Percentiles rank a stretch among this genome's conserved stretches.
phyloP scores from a whole-genome alignment of 2,329 filamentous ascomycete species.

The Aspergillus novoparasiticus region DNA sequence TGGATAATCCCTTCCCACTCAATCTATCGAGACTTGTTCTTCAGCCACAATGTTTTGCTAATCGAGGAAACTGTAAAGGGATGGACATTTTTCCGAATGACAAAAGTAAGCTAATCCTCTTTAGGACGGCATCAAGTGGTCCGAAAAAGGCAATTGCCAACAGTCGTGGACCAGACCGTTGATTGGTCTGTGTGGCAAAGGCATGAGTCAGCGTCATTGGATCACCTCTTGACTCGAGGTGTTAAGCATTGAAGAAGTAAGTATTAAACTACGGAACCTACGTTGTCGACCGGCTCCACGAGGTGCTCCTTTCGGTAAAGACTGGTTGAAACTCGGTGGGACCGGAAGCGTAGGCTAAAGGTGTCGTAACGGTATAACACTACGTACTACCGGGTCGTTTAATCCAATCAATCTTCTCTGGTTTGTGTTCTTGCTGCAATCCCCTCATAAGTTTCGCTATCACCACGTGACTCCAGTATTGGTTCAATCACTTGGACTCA shows the following conservation, averaged over 20 bases:
- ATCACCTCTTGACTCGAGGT: neutral
- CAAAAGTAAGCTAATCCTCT: neutral
- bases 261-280: neutral
- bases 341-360: neutral
- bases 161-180: neutral
- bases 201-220: neutral
- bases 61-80: conserved; percentile 1
- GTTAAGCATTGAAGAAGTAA: neutral
- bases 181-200: neutral
- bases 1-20: neutral
- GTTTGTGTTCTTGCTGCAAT: neutral
- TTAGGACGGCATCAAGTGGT: neutral
- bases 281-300: neutral
- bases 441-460: neutral
- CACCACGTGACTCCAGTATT: neutral
- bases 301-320: neutral
- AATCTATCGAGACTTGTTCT: neutral
- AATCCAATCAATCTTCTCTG: neutral
- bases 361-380: neutral
- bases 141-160: neutral
- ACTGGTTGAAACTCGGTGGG: neutral
- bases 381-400: neutral
- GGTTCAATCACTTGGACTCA: neutral
- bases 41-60: neutral
- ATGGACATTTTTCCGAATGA: neutral